Base-by-base conservation (phyloP, 192 early-diverging fungal species). In the Cetraspora pellucida region DNA sequence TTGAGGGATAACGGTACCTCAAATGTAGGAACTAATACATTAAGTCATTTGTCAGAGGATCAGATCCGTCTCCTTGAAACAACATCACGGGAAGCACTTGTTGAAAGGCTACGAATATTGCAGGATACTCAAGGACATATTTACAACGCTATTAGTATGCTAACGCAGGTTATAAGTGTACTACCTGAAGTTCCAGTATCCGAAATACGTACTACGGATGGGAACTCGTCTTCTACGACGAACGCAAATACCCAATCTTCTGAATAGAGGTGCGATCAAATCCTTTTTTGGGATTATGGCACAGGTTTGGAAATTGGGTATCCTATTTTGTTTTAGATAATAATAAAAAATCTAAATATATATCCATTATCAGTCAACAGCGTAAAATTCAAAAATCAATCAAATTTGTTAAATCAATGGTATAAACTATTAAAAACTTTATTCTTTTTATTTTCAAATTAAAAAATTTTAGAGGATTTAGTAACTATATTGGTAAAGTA, bases 41-140 rank as follows among this genome's bases (percentile, higher is more conserved):
- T 90, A 66, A 80, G 85, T 66, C 67, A 72, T 17, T 80, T 91
- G 0, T 80, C 84, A 54, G 88, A 90, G 25, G 90, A 89, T 25
- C 88, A 93, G 47, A 81, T 93, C 43, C 61, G 63, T 11, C 79
- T 78, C 0, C 77, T 93, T 14, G 85, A 89, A 10, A 76, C 85
- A 0, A 86, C 82, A 28, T 90, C 90, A 3, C 82, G 89, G 44
- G 83, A 86, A 2, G 90, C 87, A 4, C 86, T 93, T 2, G 83
- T 83, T 63, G 90, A 93, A 47, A 83, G 90, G 14, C 81, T 93
- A 47, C 85, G 89, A 14, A 82, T 92, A 30, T 77, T 93, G 58
- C 85, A 91, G 30, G 84, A 84, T 1, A 82, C 89, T 10, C 87
- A 92, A 70, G 74, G 73, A 2, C 92, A 93, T 79, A 86, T 92